Percentiles rank a stretch among this genome's conserved stretches.
These are phyloP conservation scores for Moesziomyces parantarcticus DNA, from an alignment of 1,284 basidiomycete species.

Conservation along the genomic window DNA sequence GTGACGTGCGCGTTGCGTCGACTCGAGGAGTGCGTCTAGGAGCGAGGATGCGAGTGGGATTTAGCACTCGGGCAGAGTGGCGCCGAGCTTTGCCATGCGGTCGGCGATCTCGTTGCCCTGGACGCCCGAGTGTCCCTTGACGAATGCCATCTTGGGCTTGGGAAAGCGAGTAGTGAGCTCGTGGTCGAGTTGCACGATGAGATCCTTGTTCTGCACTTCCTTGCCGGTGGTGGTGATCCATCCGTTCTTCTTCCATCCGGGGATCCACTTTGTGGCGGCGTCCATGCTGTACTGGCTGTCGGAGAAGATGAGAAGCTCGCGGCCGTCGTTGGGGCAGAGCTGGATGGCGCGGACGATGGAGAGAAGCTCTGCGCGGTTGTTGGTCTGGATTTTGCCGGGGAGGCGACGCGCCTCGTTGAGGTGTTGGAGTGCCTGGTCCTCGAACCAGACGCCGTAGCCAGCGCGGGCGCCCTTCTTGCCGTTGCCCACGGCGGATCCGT, in stretches of 20 bases:
- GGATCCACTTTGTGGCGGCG: slow-evolving; percentile 76
- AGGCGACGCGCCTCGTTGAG: slow-evolving; percentile 82
- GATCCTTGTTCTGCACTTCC: slow-evolving; percentile 75
- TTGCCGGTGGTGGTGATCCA: slow-evolving; percentile 72
- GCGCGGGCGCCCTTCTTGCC: slow-evolving; percentile 70
- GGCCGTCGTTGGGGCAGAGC: slow-evolving; percentile 72
- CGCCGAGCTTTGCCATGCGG: slow-evolving; percentile 12
- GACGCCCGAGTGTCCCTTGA: slow-evolving; percentile 78
- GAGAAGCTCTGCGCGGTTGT: slow-evolving; percentile 86
- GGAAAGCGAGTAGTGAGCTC: slow-evolving; percentile 13
- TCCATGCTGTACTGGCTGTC: slow-evolving; percentile 62
- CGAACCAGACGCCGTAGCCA: slow-evolving; percentile 64
- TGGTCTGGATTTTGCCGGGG: slow-evolving; percentile 80
- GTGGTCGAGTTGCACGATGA: slow-evolving; percentile 74
- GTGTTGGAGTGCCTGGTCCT: slow-evolving; percentile 18
- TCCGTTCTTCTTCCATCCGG: slow-evolving; percentile 73
- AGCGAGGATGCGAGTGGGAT: too few relatives aligned
- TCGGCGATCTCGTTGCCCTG: slow-evolving; percentile 84
- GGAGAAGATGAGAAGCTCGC: slow-evolving; percentile 75
- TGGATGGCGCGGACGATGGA: slow-evolving; percentile 81
- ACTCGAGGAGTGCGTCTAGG: too few relatives aligned
- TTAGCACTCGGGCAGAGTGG: background rate
- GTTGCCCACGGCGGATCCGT: slow-evolving; percentile 83
- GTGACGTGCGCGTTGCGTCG: too few relatives aligned
- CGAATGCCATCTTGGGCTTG: slow-evolving; percentile 72